A percentile compares a stretch with the other conserved stretches of the same genome.
Conservation (phyloP, 2,329 filamentous ascomycete species). For the Stagonosporopsis vannaccii region DNA sequence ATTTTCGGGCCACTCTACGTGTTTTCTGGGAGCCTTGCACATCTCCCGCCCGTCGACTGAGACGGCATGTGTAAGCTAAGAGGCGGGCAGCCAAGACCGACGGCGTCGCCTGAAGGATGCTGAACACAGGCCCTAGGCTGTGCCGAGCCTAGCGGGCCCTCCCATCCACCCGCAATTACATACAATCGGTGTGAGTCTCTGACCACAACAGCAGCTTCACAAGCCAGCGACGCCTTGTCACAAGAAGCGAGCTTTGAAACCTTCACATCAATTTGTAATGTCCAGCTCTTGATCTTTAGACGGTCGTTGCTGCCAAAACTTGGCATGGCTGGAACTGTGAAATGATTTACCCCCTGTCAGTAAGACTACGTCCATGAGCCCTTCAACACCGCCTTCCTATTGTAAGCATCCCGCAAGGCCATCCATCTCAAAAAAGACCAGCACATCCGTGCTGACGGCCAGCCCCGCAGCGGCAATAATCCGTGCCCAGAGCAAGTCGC, state of each 20-base stretch:
- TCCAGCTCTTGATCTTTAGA: not conserved
- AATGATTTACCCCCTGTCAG: constrained; percentile 5
- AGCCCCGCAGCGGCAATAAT: constrained; percentile 10
- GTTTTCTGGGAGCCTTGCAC: not conserved
- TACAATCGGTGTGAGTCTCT: not conserved
- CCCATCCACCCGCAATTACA: not conserved
- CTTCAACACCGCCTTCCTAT: constrained; percentile 10
- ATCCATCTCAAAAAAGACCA: constrained; percentile 7
- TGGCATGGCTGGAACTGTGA: not conserved
- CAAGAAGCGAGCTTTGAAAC: not conserved
- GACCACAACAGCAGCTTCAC: not conserved
- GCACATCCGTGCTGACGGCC: constrained; percentile 11
- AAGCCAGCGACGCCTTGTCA: not conserved
- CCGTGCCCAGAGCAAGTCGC: not conserved
- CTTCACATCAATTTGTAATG: not conserved
- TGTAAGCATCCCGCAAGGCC: constrained; percentile 3
- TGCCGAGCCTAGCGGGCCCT: not conserved
- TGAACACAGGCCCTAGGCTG: constrained; percentile 6
- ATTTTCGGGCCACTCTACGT: not conserved
- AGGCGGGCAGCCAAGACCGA: constrained; percentile 7
- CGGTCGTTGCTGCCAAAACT: not conserved
- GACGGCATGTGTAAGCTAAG: not conserved
- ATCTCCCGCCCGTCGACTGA: not conserved
- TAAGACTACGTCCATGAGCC: not conserved
- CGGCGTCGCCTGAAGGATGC: constrained; percentile 8